These are phyloP conservation scores for Chlorella sp. DNA, from an alignment of 139 green algal genomes.

Conservation along the genomic window DNA sequence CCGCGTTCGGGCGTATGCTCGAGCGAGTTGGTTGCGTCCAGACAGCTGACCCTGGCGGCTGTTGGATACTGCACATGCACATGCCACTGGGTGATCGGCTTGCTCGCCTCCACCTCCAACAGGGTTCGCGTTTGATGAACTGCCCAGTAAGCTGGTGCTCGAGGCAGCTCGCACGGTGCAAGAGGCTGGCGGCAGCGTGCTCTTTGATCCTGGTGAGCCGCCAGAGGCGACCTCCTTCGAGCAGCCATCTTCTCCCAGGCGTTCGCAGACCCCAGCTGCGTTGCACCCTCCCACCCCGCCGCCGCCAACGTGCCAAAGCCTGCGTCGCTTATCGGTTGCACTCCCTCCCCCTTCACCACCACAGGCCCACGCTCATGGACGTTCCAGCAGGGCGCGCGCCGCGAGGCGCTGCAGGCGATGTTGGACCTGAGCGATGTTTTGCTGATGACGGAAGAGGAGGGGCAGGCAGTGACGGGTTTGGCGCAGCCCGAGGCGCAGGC, in stretches of 20 bases:
- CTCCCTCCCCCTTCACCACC: not conserved
- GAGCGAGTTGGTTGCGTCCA: too few species aligned
- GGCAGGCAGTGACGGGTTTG: constrained; percentile 71
- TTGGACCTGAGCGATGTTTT: constrained; percentile 76
- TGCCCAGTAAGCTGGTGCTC: constrained; percentile 68
- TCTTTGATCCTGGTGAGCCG: constrained; percentile 91
- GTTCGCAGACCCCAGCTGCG: too few species aligned
- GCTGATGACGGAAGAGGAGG: constrained; percentile 90
- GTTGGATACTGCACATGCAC: too few species aligned
- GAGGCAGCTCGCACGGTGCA: constrained; percentile 50
- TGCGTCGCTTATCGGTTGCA: not conserved
- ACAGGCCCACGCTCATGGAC: constrained; percentile 74
- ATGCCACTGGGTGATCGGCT: too few species aligned
- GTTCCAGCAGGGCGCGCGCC: constrained; percentile 49
- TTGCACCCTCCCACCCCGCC: too few species aligned
- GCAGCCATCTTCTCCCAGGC: too few species aligned
- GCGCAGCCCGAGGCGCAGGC: constrained; percentile 62
- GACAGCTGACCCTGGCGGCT: too few species aligned
- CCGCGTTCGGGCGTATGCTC: too few species aligned
- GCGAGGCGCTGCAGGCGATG: constrained; percentile 63
- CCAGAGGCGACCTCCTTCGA: too few species aligned
- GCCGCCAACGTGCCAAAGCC: too few species aligned
- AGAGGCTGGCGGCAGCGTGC: constrained; percentile 63
- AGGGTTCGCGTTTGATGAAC: constrained; percentile 95
- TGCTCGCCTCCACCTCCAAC: too few species aligned